Base-by-base conservation (phyloP, 2,329 filamentous ascomycete species). In the Colletotrichum australisinense region DNA sequence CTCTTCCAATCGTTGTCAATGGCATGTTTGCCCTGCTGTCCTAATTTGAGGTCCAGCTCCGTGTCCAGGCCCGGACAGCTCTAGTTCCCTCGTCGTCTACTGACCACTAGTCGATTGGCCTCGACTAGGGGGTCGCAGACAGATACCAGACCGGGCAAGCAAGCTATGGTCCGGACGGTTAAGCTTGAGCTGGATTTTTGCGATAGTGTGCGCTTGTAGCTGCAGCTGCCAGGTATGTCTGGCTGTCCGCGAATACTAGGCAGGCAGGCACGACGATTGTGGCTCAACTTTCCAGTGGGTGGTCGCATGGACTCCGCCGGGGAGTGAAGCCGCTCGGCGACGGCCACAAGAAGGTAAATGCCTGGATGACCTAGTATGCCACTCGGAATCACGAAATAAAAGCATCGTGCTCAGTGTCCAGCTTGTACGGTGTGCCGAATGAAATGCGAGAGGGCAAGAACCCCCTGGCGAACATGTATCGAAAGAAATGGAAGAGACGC, bases 61-160 rank as follows among this genome's bases (percentile, higher is more conserved):
- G 14, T 22, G 68, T 24, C 59, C 55, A 64, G 53, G 60, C 55
- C 66, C 55, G 35, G 67, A 12, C 57, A 58, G 68, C 28, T 58
- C 22, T n/a, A 32, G 42, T 12, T 67, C 42, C 62, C 35, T 65
- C 56, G 56, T 42, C 52, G 58, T 72, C 63, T 67, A 24, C 58
- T 72, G 65, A 52, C 52, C 35, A 69, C 19, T 28, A 19, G 19
- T 63, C 63, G 55, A 24, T 56, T 56, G 56, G 28, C 49, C 60
- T 71, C 30, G 52, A 16, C 22, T 35, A 55, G 35, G 56, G 67
- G 66, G 66, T 60, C 70, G 70, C 55, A 60, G 35, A 56, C 42
- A 62, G 32, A 60, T 73, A 28, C 60, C 55, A 64, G 56, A 57
- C 67, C 55, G 22, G 60, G 38, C 66, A 69, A 59, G 65, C 26